Evolutionary conservation across 2,329 filamentous ascomycete species (phyloP).

Genomic region (Allantophomopsis cytisporea): DNA sequence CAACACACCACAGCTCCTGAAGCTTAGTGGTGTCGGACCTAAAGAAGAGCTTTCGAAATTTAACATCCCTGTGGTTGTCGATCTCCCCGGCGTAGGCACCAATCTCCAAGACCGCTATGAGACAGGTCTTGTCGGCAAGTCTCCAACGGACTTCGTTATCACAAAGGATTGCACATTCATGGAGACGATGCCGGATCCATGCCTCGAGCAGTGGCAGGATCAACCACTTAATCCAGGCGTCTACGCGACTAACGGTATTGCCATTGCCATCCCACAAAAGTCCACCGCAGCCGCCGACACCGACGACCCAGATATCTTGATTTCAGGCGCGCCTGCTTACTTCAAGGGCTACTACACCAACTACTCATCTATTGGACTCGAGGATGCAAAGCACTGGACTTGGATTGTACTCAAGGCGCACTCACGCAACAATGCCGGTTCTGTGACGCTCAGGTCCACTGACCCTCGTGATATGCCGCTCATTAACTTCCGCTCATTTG

Average conservation of each 20-base stretch:
- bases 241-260: constrained; percentile 32
- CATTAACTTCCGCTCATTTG: constrained; percentile 48
- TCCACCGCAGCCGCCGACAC: constrained; percentile 20
- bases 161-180: constrained; percentile 21
- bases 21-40: constrained; percentile 31
- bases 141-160: constrained; percentile 22
- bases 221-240: constrained; percentile 6
- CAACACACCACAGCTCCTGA: constrained; percentile 31
- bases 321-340: constrained; percentile 14
- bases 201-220: constrained; percentile 14
- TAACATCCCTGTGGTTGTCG: constrained; percentile 35
- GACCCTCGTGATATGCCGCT: constrained; percentile 50
- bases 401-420: constrained; percentile 41
- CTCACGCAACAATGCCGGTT: constrained; percentile 45
- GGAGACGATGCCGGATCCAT: constrained; percentile 20
- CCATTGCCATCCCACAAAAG: constrained; percentile 18
- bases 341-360: constrained; percentile 27
- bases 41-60: constrained; percentile 22
- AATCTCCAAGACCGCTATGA: constrained; percentile 46
- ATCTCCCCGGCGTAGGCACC: constrained; percentile 50
- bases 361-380: constrained; percentile 20
- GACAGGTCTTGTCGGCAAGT: constrained; percentile 28
- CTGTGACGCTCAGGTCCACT: constrained; percentile 42
- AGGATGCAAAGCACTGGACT: constrained; percentile 23
- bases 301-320: constrained; percentile 22